Evolutionary conservation across 1,139 yeast species (phyloP), one percentile per base, ranked within the genome.

Genomic region (Debaryomyces coudertii): DNA sequence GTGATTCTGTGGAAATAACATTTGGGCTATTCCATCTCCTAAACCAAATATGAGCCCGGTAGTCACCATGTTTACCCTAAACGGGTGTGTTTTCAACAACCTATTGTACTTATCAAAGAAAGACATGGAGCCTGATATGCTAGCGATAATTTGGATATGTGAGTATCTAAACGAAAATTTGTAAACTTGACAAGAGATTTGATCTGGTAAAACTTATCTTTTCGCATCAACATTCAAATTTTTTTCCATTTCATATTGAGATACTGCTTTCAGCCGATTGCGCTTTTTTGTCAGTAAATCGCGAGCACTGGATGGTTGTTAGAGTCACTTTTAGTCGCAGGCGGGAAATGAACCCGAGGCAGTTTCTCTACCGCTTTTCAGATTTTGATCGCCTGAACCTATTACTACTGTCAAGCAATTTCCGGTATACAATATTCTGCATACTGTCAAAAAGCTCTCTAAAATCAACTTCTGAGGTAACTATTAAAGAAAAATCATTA

Each of bases 1-100:
- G 18, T 25, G 41, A 14, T 33, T 33, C 34, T 18, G 71, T 2
- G 82, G 79, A 58, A 83, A 83, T 8, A 77, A 56, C 1, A 65
- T 45, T 60, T 90, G 97, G 0, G 96, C 96, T 25, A 86, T 57
- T 1, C 71, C 64, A 59, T 90, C 97, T 2, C 97, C 97, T 2
- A 79, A 50, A 0, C 89, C 93, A 62, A 89, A 89, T 28, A 89
- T 69, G 23, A 81, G 50, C 7, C 86, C 85, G 1, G 85, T 79
- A 44, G 82, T 69, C 27, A 75, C 45, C 64, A 82, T 77, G 57
- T 83, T 83, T 47, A 85, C 79, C 23, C 73, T 56, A 58, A 73
- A 78, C 6, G 87, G 87, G 47, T 75, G 73, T 36, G 62, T 66
- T 51, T 65, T 65, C 38, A 82, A 68, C 39, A 76, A 62, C 33